A percentile compares a stretch with the other conserved stretches of the same genome.
These are phyloP conservation scores for Gracilaria gracilis DNA, from an alignment of 23 red algal genomes.

Conservation along the genomic window DNA sequence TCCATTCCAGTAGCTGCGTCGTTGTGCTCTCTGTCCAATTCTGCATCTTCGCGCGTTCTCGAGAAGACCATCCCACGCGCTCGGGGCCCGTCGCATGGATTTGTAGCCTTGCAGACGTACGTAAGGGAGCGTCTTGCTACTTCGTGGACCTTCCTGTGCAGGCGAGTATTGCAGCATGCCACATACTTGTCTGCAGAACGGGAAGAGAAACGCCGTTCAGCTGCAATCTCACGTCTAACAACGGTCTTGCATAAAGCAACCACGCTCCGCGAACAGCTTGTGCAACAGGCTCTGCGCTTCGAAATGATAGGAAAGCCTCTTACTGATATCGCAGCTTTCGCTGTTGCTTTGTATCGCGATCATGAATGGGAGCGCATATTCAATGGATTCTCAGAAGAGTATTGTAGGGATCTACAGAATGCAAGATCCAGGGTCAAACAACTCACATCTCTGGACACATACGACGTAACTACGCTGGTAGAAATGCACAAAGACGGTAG, in stretches of 20 bases:
- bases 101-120: slow-evolving; percentile 20
- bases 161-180: slow-evolving; percentile 25
- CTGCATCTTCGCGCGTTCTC: background rate
- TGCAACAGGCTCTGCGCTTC: slow-evolving; percentile 30
- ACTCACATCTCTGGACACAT: slow-evolving; percentile 4
- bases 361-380: slow-evolving; percentile 16
- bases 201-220: slow-evolving; percentile 23
- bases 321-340: slow-evolving; percentile 24
- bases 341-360: slow-evolving; percentile 29
- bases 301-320: slow-evolving; percentile 43
- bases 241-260: slow-evolving; percentile 1
- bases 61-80: slow-evolving; percentile 29
- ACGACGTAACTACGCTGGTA: background rate
- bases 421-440: slow-evolving; percentile 25
- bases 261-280: slow-evolving; percentile 8
- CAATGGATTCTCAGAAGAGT: background rate
- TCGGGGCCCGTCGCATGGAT: slow-evolving; percentile 25
- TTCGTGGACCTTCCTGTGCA: slow-evolving; percentile 28
- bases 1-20: slow-evolving; percentile 27
- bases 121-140: slow-evolving; percentile 26
- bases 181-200: slow-evolving; percentile 32
- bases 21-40: slow-evolving; percentile 23
- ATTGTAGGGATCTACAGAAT: background rate
- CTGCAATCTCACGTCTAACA: slow-evolving; percentile 12
- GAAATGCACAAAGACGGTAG: slow-evolving; percentile 6